Percentiles rank a stretch among this genome's conserved stretches.
Conservation (phyloP, 441 rosid genomes). For the Capsella rubella region DNA sequence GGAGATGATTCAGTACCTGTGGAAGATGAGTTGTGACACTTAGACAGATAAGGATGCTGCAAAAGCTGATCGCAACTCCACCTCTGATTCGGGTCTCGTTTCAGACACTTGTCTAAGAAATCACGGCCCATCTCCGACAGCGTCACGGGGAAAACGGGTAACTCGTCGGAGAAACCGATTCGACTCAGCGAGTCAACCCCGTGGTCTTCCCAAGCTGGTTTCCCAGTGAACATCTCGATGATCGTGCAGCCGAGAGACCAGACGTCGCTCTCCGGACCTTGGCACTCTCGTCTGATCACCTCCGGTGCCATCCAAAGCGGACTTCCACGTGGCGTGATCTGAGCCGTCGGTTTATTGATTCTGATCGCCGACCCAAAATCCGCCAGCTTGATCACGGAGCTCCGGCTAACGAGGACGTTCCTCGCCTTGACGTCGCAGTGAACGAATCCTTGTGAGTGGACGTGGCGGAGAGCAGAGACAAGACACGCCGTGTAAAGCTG, state of each 20-base stretch:
- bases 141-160: constrained; percentile 52
- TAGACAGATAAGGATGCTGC: constrained; percentile 63
- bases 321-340: constrained; percentile 68
- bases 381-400: constrained; percentile 59
- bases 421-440: constrained; percentile 84
- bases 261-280: constrained; percentile 79
- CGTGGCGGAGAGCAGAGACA: constrained; percentile 58
- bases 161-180: constrained; percentile 58
- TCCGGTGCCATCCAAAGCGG: constrained; percentile 97
- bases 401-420: constrained; percentile 56
- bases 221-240: constrained; percentile 75
- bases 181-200: constrained; percentile 56
- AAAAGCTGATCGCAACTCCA: constrained; percentile 82
- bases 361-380: constrained; percentile 74
- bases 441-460: constrained; percentile 62
- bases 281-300: constrained; percentile 70
- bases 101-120: constrained; percentile 66
- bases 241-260: constrained; percentile 87
- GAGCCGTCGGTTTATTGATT: neutral
- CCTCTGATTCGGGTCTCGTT: constrained; percentile 54
- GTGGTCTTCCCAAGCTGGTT: constrained; percentile 69
- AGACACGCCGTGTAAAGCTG: constrained; percentile 59
- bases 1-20: constrained; percentile 55
- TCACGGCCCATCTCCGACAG: constrained; percentile 63
- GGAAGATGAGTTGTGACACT: neutral